Conservation (phyloP, 2,329 filamentous ascomycete species). For the Metarhizium rileyi region DNA sequence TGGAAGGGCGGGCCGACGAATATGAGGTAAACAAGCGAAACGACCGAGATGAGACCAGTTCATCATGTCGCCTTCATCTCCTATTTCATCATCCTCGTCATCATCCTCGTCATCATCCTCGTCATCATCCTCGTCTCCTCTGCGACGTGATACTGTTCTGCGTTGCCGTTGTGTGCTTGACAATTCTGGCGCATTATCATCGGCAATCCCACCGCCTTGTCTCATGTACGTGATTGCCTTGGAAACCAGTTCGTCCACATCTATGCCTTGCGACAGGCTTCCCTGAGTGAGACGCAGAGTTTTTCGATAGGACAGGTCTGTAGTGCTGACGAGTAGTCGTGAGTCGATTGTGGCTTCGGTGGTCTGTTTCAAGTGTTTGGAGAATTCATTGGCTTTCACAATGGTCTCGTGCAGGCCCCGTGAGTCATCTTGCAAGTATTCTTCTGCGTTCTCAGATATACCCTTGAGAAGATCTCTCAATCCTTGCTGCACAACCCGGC, state of each 20-base stretch:
- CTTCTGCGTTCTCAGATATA: conserved; percentile 58
- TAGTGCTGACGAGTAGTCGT: conserved; percentile 69
- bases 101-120: conserved; percentile 46
- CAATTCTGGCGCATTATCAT: conserved; percentile 40
- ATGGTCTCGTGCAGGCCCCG: conserved; percentile 57
- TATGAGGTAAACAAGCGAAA: conserved; percentile 63
- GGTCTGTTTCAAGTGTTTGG: conserved; percentile 70
- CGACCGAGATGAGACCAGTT: conserved; percentile 82
- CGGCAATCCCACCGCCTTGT: conserved; percentile 45
- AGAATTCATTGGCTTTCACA: conserved; percentile 53
- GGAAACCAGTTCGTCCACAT: conserved; percentile 84
- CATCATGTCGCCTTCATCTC: conserved; percentile 65
- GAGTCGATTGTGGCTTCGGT: conserved; percentile 86
- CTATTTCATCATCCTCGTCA: conserved; percentile 46
- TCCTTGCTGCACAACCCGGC: conserved; percentile 58
- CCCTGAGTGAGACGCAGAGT: conserved; percentile 66
- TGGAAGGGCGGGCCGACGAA: conserved; percentile 64
- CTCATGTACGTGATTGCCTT: conserved; percentile 88
- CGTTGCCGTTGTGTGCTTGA: conserved; percentile 39
- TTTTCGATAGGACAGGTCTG: conserved; percentile 72
- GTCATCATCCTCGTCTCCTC: conserved; percentile 36
- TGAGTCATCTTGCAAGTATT: conserved; percentile 58
- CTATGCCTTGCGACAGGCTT: conserved; percentile 63
- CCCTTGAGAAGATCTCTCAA: conserved; percentile 57
- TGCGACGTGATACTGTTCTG: conserved; percentile 19